phyloP scores from a whole-genome alignment of 2,329 filamentous ascomycete species.

The Diaporthe citrichinensis region DNA sequence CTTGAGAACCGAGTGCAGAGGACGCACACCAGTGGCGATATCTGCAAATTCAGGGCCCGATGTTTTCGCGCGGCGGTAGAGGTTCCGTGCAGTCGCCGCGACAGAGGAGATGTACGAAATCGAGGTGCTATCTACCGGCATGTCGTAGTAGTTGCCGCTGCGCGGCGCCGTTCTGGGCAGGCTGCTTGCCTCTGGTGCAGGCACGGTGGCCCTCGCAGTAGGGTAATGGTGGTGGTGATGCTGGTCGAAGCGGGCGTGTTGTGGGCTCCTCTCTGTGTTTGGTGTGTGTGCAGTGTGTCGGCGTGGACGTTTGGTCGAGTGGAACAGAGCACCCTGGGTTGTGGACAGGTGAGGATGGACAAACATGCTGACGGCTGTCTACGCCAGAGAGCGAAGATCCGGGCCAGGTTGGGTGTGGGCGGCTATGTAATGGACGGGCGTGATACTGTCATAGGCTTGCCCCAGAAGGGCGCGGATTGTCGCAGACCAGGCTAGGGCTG shows the following conservation, averaged over 20 bases:
- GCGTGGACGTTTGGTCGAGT: conserved; percentile 2
- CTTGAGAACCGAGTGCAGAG: conserved; percentile 68
- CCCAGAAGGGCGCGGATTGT: conserved; percentile 24
- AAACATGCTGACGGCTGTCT: conserved; percentile 33
- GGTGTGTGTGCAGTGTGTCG: not conserved
- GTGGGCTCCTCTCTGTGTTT: not conserved
- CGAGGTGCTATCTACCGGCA: conserved; percentile 49
- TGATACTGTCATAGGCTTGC: conserved; percentile 41
- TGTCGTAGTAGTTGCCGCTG: conserved; percentile 42
- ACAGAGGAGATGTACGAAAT: conserved; percentile 67
- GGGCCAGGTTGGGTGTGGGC: conserved; percentile 9
- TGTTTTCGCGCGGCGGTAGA: conserved; percentile 68
- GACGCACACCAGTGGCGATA: conserved; percentile 64
- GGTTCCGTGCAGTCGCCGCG: conserved; percentile 67
- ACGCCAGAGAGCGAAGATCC: conserved; percentile 1
- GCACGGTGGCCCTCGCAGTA: conserved; percentile 19
- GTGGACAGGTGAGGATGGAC: conserved; percentile 30
- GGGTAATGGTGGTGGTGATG: not conserved
- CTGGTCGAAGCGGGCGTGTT: not conserved
- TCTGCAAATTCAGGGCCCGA: conserved; percentile 64
- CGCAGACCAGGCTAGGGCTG: conserved; percentile 29
- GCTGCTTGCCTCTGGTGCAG: conserved; percentile 27
- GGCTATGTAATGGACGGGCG: conserved; percentile 40
- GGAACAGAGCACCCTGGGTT: conserved; percentile 21
- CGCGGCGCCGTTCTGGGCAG: conserved; percentile 29